phyloP scores from a whole-genome alignment of 352 stramenopile genomes.

The Pythium folliculosum region DNA sequence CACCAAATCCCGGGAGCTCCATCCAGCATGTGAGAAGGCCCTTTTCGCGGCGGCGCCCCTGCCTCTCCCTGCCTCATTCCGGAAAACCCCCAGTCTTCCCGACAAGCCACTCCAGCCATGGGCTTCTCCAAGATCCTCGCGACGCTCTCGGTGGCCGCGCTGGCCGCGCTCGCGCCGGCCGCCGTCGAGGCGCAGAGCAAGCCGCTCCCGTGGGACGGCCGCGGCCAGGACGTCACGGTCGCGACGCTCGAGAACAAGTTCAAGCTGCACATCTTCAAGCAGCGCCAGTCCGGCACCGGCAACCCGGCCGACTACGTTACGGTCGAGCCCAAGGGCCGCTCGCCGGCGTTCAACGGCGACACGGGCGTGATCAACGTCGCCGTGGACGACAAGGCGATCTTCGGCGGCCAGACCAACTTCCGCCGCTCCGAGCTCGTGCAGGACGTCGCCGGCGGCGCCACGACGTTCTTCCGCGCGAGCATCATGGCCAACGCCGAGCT shows the following conservation, averaged over 20 bases:
- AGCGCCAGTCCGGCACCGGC: slow-evolving; percentile 46
- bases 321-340: slow-evolving; percentile 43
- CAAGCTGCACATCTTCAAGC: slow-evolving; percentile 66
- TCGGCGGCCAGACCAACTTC: slow-evolving; percentile 61
- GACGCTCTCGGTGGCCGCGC: slow-evolving; percentile 17
- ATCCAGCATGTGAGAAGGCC: background rate
- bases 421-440: slow-evolving; percentile 70
- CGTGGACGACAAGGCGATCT: slow-evolving; percentile 52
- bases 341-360: slow-evolving; percentile 58
- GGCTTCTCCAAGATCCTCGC: slow-evolving; percentile 25
- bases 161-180: slow-evolving; percentile 8
- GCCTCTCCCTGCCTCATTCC: slow-evolving; percentile 8
- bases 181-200: slow-evolving; percentile 20
- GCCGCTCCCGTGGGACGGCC: slow-evolving; percentile 59
- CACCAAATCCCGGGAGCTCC: background rate
- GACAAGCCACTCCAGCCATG: slow-evolving; percentile 10
- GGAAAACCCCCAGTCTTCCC: background rate
- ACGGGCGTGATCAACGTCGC: slow-evolving; percentile 57
- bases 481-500: slow-evolving; percentile 50
- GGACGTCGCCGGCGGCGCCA: slow-evolving; percentile 41
- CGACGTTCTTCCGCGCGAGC: slow-evolving; percentile 65
- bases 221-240: slow-evolving; percentile 53
- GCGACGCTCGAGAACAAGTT: slow-evolving; percentile 56
- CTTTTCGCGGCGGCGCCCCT: background rate
- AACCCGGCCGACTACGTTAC: slow-evolving; percentile 56